A percentile compares a stretch with the other conserved stretches of the same genome.
Evolutionary conservation across 75 land plant species (phyloP).

Genomic region (Chamaecyparis obtusa): DNA sequence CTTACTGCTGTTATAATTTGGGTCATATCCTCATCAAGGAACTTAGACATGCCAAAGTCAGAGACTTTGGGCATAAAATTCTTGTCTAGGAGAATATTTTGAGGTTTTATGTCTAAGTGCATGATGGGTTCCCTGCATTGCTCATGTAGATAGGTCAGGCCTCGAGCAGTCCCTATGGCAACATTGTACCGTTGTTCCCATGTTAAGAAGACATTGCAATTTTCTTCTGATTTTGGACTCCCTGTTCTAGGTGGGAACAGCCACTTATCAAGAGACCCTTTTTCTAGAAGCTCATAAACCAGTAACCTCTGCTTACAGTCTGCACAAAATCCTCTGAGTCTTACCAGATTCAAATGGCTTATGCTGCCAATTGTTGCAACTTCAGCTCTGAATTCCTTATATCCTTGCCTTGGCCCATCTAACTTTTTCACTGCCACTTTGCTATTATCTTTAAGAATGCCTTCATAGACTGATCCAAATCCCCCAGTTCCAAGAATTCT

Average conservation of each 20-base stretch:
- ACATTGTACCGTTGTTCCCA: slow-evolving; percentile 20
- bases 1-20: slow-evolving; percentile 23
- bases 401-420: slow-evolving; percentile 27
- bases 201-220: neutral
- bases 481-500: slow-evolving; percentile 29
- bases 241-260: slow-evolving; percentile 15
- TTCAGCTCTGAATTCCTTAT: slow-evolving; percentile 37
- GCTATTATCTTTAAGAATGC: slow-evolving; percentile 4
- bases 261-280: slow-evolving; percentile 27
- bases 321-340: slow-evolving; percentile 38
- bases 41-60: slow-evolving; percentile 51
- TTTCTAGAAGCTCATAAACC: slow-evolving; percentile 32
- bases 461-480: slow-evolving; percentile 24
- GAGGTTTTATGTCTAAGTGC: slow-evolving; percentile 50
- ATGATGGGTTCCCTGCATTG: slow-evolving; percentile 35
- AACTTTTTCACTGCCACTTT: slow-evolving; percentile 37
- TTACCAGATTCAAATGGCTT: slow-evolving; percentile 32
- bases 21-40: slow-evolving; percentile 25
- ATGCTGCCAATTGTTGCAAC: slow-evolving; percentile 42
- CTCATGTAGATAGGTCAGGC: slow-evolving; percentile 28
- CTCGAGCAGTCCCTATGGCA: slow-evolving; percentile 25
- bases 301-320: slow-evolving; percentile 18
- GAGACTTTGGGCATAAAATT: slow-evolving; percentile 43
- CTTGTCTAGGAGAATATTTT: slow-evolving; percentile 40
- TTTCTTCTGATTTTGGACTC: neutral